phyloP scores from a whole-genome alignment of 1,139 yeast genomes.

The Diutina catenulata region DNA sequence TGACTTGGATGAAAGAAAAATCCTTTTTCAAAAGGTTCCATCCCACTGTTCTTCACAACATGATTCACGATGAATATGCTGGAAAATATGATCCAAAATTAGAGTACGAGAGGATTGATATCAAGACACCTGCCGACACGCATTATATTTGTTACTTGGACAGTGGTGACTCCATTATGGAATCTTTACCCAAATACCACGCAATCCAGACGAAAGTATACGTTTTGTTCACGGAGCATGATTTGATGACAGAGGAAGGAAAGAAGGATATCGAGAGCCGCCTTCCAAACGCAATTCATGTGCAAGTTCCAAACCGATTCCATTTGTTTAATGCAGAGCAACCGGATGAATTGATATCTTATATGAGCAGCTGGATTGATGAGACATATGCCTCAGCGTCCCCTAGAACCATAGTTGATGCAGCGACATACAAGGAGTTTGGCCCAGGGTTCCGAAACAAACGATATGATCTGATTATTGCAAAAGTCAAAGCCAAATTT shows the following conservation, averaged over 20 bases:
- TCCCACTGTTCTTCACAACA: background rate
- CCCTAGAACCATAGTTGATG: too few relatives aligned
- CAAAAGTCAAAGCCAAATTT: too few relatives aligned
- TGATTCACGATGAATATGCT: conserved; percentile 1
- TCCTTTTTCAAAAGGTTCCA: conserved; percentile 4
- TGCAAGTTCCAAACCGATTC: background rate
- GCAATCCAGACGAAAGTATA: background rate
- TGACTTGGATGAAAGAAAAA: background rate
- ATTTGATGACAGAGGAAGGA: background rate
- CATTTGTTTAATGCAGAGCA: conserved; percentile 3
- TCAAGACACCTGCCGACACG: background rate
- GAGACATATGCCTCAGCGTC: conserved; percentile 1
- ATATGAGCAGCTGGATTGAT: background rate
- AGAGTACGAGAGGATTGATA: background rate
- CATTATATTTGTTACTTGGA: background rate
- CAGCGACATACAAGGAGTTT: too few relatives aligned
- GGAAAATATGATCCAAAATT: background rate
- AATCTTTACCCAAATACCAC: background rate
- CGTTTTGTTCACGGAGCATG: background rate
- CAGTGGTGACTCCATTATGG: background rate
- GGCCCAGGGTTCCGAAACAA: too few relatives aligned
- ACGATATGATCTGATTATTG: too few relatives aligned
- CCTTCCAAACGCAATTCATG: background rate
- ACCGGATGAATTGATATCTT: background rate
- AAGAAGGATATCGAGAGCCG: background rate